Conservation (phyloP, 176 grass and related monocot genomes). For the Phragmites australis region DNA sequence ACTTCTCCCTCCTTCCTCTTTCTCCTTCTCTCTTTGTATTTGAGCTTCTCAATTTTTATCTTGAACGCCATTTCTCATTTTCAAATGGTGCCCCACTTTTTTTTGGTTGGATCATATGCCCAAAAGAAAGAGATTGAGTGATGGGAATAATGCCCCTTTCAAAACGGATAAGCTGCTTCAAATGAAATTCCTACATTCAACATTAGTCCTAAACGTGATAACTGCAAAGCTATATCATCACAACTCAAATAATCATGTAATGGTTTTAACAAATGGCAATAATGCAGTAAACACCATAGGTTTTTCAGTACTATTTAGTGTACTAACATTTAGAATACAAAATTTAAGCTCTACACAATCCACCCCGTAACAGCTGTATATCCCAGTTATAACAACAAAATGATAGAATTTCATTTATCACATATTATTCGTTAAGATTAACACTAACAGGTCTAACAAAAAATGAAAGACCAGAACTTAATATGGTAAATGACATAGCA, state of each 20-base stretch:
- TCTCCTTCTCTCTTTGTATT: too few relatives aligned
- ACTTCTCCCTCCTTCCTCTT: too few relatives aligned
- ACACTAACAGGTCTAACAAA: not conserved
- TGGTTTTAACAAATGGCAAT: not conserved
- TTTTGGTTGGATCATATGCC: too few relatives aligned
- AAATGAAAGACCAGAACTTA: not conserved
- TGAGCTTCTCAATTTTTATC: too few relatives aligned
- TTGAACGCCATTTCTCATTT: too few relatives aligned
- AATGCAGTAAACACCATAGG: not conserved
- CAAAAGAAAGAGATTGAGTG: too few relatives aligned
- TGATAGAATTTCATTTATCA: not conserved
- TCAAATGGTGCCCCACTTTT: too few relatives aligned
- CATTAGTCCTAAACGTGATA: too few relatives aligned
- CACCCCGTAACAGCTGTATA: not conserved
- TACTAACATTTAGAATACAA: not conserved
- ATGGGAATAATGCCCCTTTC: too few relatives aligned
- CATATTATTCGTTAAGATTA: not conserved
- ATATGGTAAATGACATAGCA: not conserved
- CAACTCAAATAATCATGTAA: not conserved
- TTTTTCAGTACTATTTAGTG: not conserved
- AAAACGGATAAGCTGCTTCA: too few relatives aligned
- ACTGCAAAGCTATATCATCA: too few relatives aligned
- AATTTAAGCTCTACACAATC: not conserved
- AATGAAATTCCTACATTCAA: too few relatives aligned
- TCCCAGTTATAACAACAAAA: not conserved